Percentiles rank a stretch among this genome's conserved stretches.
These are phyloP conservation scores for Aspergillus pseudoviridinutans DNA, from an alignment of 2,329 filamentous ascomycete species.

Conservation along the genomic window DNA sequence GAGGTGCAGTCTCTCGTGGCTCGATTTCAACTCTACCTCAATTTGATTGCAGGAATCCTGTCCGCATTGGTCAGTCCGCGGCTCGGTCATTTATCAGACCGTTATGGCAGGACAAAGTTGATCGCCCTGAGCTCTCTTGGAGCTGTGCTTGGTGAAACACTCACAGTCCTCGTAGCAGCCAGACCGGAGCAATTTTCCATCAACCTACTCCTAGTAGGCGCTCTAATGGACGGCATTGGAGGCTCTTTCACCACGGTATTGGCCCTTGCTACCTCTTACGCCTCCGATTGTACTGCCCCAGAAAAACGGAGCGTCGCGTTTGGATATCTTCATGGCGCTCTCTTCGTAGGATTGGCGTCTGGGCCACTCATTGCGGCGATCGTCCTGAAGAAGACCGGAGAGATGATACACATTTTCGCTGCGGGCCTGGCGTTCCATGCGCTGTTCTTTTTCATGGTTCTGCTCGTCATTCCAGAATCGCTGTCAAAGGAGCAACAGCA, in stretches of 20 bases:
- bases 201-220: slow-evolving; percentile 72
- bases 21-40: slow-evolving; percentile 72
- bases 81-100: slow-evolving; percentile 79
- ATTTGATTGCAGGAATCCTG: slow-evolving; percentile 68
- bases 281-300: slow-evolving; percentile 80
- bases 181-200: slow-evolving; percentile 71
- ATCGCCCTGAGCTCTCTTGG: slow-evolving; percentile 71
- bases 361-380: slow-evolving; percentile 80
- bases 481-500: slow-evolving; percentile 69
- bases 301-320: slow-evolving; percentile 77
- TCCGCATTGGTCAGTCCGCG: slow-evolving; percentile 79
- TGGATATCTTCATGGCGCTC: slow-evolving; percentile 81
- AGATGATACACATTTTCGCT: slow-evolving; percentile 79
- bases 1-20: slow-evolving; percentile 75
- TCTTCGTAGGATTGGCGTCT: slow-evolving; percentile 84
- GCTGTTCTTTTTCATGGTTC: slow-evolving; percentile 68
- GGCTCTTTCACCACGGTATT: slow-evolving; percentile 86
- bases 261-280: slow-evolving; percentile 78
- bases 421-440: slow-evolving; percentile 68
- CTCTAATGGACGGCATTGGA: slow-evolving; percentile 73
- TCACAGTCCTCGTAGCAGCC: slow-evolving; percentile 73
- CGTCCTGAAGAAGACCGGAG: slow-evolving; percentile 71
- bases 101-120: slow-evolving; percentile 73
- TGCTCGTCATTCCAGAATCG: slow-evolving; percentile 77
- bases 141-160: slow-evolving; percentile 67